Conservation (phyloP, 2,329 filamentous ascomycete genomes). For the Colletotrichum sp. region DNA sequence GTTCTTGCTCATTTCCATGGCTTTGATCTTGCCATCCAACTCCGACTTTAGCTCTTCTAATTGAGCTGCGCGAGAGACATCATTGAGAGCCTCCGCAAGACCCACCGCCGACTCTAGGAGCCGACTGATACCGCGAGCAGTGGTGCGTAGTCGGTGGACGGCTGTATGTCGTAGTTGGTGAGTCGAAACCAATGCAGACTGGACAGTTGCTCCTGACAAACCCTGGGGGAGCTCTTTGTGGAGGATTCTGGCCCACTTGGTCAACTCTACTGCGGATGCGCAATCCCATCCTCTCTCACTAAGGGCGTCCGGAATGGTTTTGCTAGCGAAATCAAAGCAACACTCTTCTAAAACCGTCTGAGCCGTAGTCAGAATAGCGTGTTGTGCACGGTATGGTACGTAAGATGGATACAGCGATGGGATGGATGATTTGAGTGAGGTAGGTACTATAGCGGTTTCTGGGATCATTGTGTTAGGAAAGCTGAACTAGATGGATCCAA, state of each 20-base stretch:
- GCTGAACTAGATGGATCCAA: neutral
- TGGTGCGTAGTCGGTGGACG: slow-evolving; percentile 34
- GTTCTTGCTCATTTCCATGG: slow-evolving; percentile 38
- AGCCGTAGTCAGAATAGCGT: slow-evolving; percentile 37
- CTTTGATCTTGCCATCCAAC: slow-evolving; percentile 30
- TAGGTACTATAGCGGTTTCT: neutral
- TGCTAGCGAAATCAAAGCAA: slow-evolving; percentile 40
- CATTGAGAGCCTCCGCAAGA: slow-evolving; percentile 32
- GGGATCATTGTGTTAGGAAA: neutral
- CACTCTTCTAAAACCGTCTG: slow-evolving; percentile 41
- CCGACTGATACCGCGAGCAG: slow-evolving; percentile 28
- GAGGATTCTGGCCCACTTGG: slow-evolving; percentile 34
- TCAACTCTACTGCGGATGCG: slow-evolving; percentile 39
- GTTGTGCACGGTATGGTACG: slow-evolving; percentile 38
- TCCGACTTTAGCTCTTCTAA: slow-evolving; percentile 32
- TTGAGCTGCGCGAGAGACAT: slow-evolving; percentile 28
- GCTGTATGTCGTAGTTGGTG: slow-evolving; percentile 31
- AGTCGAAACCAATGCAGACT: neutral
- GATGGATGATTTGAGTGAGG: neutral
- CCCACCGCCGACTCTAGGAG: slow-evolving; percentile 30
- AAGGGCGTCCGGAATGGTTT: slow-evolving; percentile 34
- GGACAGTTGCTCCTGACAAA: slow-evolving; percentile 12
- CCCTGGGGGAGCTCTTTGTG: slow-evolving; percentile 22
- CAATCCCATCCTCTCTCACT: slow-evolving; percentile 33
- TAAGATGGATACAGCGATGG: slow-evolving; percentile 34